phyloP scores from a whole-genome alignment of 2,329 filamentous ascomycete genomes.

The Cladophialophora bantiana region DNA sequence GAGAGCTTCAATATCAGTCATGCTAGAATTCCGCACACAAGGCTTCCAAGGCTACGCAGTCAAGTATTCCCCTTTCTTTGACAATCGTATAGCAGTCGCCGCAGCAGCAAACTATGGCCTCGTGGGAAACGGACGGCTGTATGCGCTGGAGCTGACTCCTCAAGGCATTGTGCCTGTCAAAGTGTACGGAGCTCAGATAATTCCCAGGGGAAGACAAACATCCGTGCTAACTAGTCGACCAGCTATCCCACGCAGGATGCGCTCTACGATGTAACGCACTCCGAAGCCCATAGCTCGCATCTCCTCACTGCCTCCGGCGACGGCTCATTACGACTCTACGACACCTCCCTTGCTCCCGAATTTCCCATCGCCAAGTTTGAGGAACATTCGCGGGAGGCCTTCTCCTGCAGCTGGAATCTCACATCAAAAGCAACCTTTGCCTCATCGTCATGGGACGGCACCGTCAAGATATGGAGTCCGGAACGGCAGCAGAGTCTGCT shows the following conservation, averaged over 20 bases:
- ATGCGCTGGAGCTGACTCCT: conserved; percentile 80
- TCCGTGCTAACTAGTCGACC: conserved; percentile 18
- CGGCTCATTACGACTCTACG: conserved; percentile 93
- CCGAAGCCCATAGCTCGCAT: conserved; percentile 95
- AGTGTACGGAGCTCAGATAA: conserved; percentile 60
- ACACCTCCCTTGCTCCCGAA: conserved; percentile 73
- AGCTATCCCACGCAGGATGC: conserved; percentile 98
- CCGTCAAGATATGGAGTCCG: conserved; percentile 94
- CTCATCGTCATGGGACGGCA: conserved; percentile 94
- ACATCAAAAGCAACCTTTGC: conserved; percentile 89
- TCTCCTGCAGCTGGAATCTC: conserved; percentile 91
- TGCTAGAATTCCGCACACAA: conserved; percentile 93
- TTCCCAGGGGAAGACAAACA: not conserved
- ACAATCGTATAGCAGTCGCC: conserved; percentile 89
- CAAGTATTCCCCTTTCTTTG: conserved; percentile 98
- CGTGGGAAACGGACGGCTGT: conserved; percentile 92
- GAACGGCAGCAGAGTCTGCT: conserved; percentile 73
- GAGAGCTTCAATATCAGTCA: conserved; percentile 50
- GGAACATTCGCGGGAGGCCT: conserved; percentile 92
- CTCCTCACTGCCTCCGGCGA: conserved; percentile 88
- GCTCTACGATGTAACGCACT: conserved; percentile 94
- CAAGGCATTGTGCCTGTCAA: conserved; percentile 85
- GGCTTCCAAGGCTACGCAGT: conserved; percentile 96
- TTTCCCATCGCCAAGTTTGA: conserved; percentile 92
- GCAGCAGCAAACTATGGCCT: conserved; percentile 95